Conservation (phyloP, 2,329 filamentous ascomycete species). For the Trichoderma arundinaceum region DNA sequence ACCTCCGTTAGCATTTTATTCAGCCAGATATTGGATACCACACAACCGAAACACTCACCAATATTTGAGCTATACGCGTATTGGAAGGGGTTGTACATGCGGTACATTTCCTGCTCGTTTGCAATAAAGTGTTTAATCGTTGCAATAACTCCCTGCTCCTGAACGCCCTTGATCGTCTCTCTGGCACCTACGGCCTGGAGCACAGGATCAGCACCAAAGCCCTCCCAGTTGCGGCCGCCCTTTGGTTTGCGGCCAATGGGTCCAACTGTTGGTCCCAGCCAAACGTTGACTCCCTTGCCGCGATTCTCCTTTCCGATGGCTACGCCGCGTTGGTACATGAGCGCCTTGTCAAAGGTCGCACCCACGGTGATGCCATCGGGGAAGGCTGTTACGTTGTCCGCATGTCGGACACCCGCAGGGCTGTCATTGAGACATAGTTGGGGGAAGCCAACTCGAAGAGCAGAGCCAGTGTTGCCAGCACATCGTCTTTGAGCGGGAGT, state of each 20-base stretch:
- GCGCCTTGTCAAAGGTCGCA: constrained; percentile 74
- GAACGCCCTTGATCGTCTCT: constrained; percentile 76
- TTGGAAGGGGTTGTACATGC: constrained; percentile 61
- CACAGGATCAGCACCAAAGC: constrained; percentile 72
- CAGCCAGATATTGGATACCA: not conserved
- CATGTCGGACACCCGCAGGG: constrained; percentile 72
- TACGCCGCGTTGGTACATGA: constrained; percentile 71
- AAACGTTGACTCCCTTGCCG: constrained; percentile 74
- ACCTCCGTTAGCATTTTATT: not conserved
- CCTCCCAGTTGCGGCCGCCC: constrained; percentile 78
- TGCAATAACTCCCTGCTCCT: constrained; percentile 62
- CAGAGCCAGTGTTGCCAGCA: constrained; percentile 77
- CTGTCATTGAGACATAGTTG: constrained; percentile 75
- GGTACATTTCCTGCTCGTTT: constrained; percentile 68
- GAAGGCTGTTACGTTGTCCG: constrained; percentile 77
- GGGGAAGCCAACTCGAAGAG: constrained; percentile 71
- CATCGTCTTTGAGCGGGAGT: constrained; percentile 57
- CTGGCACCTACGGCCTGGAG: constrained; percentile 78
- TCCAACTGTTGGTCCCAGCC: constrained; percentile 72
- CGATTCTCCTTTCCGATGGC: constrained; percentile 74
- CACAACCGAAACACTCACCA: constrained; percentile 53
- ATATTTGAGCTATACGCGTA: constrained; percentile 73
- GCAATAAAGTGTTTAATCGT: constrained; percentile 62
- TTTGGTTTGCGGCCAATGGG: constrained; percentile 73
- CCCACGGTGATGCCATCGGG: constrained; percentile 79